These are phyloP conservation scores for Caryopteris hybrid DNA, from an alignment of 305 asterid genomes.

Conservation along the genomic window DNA sequence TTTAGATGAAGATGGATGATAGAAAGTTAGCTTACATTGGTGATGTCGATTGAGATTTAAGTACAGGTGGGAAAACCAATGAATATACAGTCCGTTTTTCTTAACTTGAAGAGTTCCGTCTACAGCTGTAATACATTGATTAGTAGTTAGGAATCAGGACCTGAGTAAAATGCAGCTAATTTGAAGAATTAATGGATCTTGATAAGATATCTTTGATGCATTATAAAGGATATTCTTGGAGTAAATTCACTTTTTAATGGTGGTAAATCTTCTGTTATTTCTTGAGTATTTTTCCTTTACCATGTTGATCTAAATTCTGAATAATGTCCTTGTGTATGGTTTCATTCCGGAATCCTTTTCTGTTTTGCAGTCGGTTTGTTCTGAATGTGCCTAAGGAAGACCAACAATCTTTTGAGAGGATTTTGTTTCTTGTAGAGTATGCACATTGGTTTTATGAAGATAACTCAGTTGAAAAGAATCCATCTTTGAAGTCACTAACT, in stretches of 20 bases:
- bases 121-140: neutral
- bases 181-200: neutral
- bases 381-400: constrained; percentile 99
- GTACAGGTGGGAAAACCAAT: neutral
- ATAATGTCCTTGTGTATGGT: neutral
- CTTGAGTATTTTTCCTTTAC: neutral
- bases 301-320: neutral
- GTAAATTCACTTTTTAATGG: neutral
- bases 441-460: constrained; percentile 99
- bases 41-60: neutral
- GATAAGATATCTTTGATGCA: neutral
- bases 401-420: constrained; percentile 96
- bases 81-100: neutral
- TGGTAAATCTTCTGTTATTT: neutral
- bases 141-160: neutral
- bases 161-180: neutral
- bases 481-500: constrained; percentile 89
- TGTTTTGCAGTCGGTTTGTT: constrained; percentile 84
- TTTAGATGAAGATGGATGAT: neutral
- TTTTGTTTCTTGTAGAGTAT: constrained; percentile 93
- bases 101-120: neutral
- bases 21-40: neutral
- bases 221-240: neutral
- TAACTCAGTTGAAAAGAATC: constrained; percentile 88
- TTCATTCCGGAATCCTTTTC: neutral